Base-by-base conservation (phyloP, 2,329 filamentous ascomycete genomes). In the Monosporascus sp. region DNA sequence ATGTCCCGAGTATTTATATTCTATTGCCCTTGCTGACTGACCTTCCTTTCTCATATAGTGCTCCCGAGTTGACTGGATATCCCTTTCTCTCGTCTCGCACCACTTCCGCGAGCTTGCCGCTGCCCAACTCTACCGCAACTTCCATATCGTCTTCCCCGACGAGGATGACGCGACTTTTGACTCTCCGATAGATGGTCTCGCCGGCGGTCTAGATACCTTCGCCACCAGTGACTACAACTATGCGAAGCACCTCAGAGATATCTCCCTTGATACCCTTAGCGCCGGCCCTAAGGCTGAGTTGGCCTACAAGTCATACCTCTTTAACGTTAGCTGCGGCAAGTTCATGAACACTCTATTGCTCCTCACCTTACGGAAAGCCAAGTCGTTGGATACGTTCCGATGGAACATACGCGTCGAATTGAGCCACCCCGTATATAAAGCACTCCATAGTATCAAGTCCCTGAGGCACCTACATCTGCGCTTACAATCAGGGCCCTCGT, bases 341-440 rank as follows among this genome's bases (percentile, higher is more conserved):
- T 84, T 86, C 52, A 74, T 86, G 65, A 86, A 83, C 58, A 84
- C 81, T 0, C 65, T 86, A 42, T 65, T 86, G 6, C 73, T 79
- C 31, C 61, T 84, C 62, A 77, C 80, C 1, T 63, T 86, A 55
- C 79, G 77, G 59, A 81, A 79, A 58, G 76, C 82, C 27, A 73
- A 68, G 44, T 69, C 73, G 1, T 71, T 86, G 24, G 82, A 86
- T 62, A 72, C 71, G 3, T 84, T 86, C 60, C 73, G 79, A 57
- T 86, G 83, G 83, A 83, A 86, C 62, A 80, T 85, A 51, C 76
- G 81, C 6, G 78, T 86, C 51, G 83, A 86, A 64, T 72, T 86
- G 9, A 83, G 78, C 62, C 72, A 80, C 6, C 75, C 75, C 1
- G 75, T 86, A 5, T 85, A 82, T 67, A 73, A 73, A 52, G 74